Base-by-base conservation (phyloP, 805 yeast species). In the Wickerhamomyces subpelliculosus region DNA sequence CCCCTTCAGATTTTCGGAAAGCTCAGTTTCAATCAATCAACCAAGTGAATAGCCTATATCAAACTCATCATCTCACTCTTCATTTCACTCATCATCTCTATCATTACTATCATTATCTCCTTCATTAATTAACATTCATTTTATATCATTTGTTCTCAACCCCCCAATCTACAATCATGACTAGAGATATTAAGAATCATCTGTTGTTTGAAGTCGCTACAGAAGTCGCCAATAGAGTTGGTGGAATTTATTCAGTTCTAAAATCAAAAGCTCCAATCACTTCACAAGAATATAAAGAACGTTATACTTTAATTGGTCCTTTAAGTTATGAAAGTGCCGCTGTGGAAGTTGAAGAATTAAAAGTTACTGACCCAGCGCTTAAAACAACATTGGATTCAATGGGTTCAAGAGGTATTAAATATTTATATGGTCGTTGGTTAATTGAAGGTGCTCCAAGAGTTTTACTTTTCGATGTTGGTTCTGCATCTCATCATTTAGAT, bases 381-480 rank as follows among this genome's bases (percentile, higher is more conserved):
- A 72, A 71, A 52, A 70, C 69, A 20, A 68, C 95, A 1, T 66
- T 90, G 50, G 80, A 81, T 41, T 70, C 86, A 11, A 90, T 90
- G 97, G 63, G 74, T 34, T 71, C 73, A 13, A 70, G 96, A 35
- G 97, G 97, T 23, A 75, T 90, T 46, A 65, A 72, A 41, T 85
- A 82, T 69, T 65, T 88, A 37, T 89, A 90, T 55, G 97, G 97
- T 34, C 73, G 97, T 42, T 90, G 98, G 98, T 73, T 90, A 51
- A 88, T 90, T 51, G 98, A 93, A 58, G 97, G 97, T 16, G 96
- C 97, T 0, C 98, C 98, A 18, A 67, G 95, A 37, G 97, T 93
- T 19, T 66, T 90, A 33, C 67, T 90, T 34, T 93, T 93, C 52
- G 97, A 90, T 58, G 70, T 87, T 42, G 76, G 80, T 36, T 81